These are phyloP conservation scores for Teratosphaeria pseudoeucalypti DNA, from an alignment of 2,329 filamentous ascomycete species.

Conservation along the genomic window DNA sequence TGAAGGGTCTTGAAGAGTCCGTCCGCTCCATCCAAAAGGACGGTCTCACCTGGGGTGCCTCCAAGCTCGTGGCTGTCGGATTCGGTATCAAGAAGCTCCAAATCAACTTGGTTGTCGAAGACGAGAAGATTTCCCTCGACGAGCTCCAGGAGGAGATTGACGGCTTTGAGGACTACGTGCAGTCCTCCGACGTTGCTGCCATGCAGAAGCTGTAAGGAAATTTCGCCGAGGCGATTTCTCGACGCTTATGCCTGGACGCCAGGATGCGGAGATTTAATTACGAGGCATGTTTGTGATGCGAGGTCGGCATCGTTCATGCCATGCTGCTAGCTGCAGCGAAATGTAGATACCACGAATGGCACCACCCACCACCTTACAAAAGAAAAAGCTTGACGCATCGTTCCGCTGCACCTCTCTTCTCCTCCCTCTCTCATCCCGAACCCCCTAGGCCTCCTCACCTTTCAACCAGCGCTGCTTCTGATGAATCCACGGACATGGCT, in stretches of 20 bases:
- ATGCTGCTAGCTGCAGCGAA: neutral
- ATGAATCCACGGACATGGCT: neutral
- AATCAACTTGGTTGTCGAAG: conserved; percentile 95
- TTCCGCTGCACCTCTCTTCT: neutral
- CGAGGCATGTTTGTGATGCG: neutral
- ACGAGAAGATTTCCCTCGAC: conserved; percentile 82
- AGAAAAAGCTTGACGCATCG: neutral
- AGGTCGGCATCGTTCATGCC: neutral
- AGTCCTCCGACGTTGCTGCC: conserved; percentile 82
- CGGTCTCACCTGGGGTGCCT: conserved; percentile 90
- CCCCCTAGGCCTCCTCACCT: too few relatives aligned
- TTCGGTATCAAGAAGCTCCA: conserved; percentile 99
- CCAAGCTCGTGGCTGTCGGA: conserved; percentile 79
- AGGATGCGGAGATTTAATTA: neutral
- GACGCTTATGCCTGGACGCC: neutral
- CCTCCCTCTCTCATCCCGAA: neutral
- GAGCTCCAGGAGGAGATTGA: conserved; percentile 82
- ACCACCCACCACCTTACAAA: neutral
- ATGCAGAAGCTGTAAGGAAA: conserved; percentile 78
- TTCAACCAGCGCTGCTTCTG: neutral
- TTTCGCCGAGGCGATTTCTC: neutral
- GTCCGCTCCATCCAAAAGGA: conserved; percentile 83
- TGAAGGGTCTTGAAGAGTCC: conserved; percentile 66
- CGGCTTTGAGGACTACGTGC: conserved; percentile 86
- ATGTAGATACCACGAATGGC: neutral